A percentile compares a stretch with the other conserved stretches of the same genome.
These are phyloP conservation scores for Ustilago esculenta DNA, from an alignment of 1,284 basidiomycete species.

Conservation along the genomic window DNA sequence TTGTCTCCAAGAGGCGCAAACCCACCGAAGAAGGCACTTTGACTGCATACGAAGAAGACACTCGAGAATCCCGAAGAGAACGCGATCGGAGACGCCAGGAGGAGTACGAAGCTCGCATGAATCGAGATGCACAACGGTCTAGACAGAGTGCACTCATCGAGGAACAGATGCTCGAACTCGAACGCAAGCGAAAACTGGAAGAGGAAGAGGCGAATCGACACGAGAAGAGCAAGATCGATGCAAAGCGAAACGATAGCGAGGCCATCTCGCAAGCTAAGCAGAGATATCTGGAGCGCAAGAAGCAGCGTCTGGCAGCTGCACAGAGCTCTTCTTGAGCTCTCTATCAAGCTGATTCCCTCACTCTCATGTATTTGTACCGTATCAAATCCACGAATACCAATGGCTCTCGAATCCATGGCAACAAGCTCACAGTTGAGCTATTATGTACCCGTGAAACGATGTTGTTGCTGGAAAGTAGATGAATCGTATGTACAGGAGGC, in stretches of 20 bases:
- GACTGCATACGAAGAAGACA: constrained; percentile 1
- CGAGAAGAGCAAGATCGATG: constrained; percentile 31
- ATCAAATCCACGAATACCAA: background rate
- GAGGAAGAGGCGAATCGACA: constrained; percentile 22
- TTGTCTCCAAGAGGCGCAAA: constrained; percentile 68
- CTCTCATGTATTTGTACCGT: constrained; percentile 6
- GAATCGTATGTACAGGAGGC: constrained; percentile 31
- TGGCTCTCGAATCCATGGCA: background rate
- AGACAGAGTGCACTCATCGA: constrained; percentile 51
- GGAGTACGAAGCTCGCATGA: constrained; percentile 44
- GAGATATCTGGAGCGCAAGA: constrained; percentile 68
- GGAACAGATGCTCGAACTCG: constrained; percentile 56
- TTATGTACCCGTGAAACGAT: constrained; percentile 11
- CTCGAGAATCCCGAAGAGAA: constrained; percentile 11
- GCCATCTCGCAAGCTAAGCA: constrained; percentile 46
- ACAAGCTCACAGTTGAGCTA: too few relatives aligned
- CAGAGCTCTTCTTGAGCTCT: background rate
- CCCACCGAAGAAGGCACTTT: background rate
- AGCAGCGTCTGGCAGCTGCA: constrained; percentile 22
- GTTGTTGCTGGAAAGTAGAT: background rate
- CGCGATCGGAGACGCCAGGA: constrained; percentile 36
- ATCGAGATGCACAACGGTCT: constrained; percentile 43
- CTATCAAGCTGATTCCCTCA: background rate
- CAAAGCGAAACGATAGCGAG: constrained; percentile 39
- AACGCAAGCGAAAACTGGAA: constrained; percentile 37